phyloP scores from a whole-genome alignment of 2,329 filamentous ascomycete genomes.

The Cladophialophora exuberans region DNA sequence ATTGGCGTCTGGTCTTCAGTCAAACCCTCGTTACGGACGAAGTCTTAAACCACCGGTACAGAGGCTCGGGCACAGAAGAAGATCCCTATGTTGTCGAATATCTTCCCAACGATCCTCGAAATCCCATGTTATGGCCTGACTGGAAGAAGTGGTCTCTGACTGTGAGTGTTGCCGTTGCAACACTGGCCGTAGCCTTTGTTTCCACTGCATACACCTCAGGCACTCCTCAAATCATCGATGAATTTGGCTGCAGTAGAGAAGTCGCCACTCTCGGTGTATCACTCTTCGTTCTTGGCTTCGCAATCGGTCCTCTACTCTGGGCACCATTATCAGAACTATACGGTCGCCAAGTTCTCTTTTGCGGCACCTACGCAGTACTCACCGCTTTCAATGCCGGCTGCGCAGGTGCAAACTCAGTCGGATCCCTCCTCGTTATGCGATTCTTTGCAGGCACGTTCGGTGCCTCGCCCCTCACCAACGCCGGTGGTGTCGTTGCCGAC shows the following conservation, averaged over 20 bases:
- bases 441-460: constrained; percentile 55
- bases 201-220: constrained; percentile 63
- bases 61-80: constrained; percentile 70
- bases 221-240: constrained; percentile 53
- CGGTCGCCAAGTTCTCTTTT: constrained; percentile 51
- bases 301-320: constrained; percentile 62
- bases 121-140: constrained; percentile 70
- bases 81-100: constrained; percentile 66
- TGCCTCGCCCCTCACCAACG: constrained; percentile 67
- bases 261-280: constrained; percentile 55
- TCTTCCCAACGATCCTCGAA: constrained; percentile 51
- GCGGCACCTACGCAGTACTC: constrained; percentile 65
- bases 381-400: constrained; percentile 68
- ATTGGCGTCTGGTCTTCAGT: constrained; percentile 29
- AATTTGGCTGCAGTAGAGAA: constrained; percentile 52
- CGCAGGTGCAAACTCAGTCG: constrained; percentile 66
- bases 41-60: constrained; percentile 39
- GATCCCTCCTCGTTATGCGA: constrained; percentile 66
- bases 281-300: constrained; percentile 57
- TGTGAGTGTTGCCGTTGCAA: constrained; percentile 65
- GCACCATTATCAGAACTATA: constrained; percentile 40
- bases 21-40: constrained; percentile 31
- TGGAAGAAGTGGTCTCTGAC: constrained; percentile 71
- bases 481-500: constrained; percentile 69
- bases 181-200: constrained; percentile 61